Base-by-base conservation (phyloP, 2,329 filamentous ascomycete species). In the Fusarium succisae region DNA sequence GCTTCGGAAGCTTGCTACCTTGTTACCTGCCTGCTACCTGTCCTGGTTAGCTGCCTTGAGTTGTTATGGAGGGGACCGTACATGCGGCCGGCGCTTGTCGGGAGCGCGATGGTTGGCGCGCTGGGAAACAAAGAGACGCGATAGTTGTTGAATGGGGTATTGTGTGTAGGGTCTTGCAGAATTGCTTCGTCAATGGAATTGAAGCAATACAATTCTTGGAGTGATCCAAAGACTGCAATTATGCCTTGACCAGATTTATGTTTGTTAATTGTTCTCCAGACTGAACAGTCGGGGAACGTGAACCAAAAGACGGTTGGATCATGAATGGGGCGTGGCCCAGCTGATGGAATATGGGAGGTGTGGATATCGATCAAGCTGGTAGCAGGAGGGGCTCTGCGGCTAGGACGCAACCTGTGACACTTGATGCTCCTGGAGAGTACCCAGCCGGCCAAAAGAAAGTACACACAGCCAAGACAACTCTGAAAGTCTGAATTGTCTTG, bases 81-180 rank as follows among this genome's bases (percentile, higher is more conserved):
- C 63, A 69, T 77, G 76, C 75, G 70, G 70, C 73, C 73, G 72
- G 76, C 76, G 76, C 76, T 77, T 78, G 74, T 78, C 76, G 66
- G 73, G 76, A 59, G 76, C 72, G 63, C 66, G 70, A 73, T 64
- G 69, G 71, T 74, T 74, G 76, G 73, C 75, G 75, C 73, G 73
- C 67, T 59, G 53, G 59, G 59, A 63, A 73, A 60, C 59, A 73
- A 62, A 75, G 69, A 78, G 72, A 72, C 67, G 74, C 76, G 70
- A 59, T 59, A 30, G 39, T 45, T 26, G 44, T 37, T 51, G n/a
- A 41, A 69, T n/a, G 28, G 35, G 17, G 17, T 51, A 37, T 35
- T 58, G 32, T 50, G 20, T 32, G 44, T 45, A 30, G 38, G 22
- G 17, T 20, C 39, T 50, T n/a, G 15, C 32, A 24, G n/a, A 45